Conservation (phyloP, 108 stramenopile species). For the Aurantiochytrium sp. region DNA sequence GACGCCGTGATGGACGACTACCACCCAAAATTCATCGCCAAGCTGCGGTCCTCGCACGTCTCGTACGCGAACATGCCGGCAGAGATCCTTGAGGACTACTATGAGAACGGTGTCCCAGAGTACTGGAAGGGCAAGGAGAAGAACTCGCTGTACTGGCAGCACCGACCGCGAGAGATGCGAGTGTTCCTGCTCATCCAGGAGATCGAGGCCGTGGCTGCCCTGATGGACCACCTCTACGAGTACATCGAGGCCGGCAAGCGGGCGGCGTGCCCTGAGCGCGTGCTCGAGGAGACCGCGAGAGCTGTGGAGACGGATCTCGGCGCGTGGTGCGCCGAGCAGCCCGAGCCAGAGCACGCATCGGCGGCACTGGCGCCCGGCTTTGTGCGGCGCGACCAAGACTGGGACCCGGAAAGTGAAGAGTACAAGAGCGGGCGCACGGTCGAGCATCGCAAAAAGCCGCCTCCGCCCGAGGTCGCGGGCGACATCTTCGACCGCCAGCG, state of each 20-base stretch:
- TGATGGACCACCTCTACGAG: background rate
- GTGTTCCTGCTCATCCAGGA: background rate
- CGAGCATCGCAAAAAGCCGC: conserved; percentile 17
- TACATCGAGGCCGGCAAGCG: background rate
- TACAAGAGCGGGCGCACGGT: background rate
- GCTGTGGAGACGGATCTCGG: background rate
- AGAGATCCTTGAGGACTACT: background rate
- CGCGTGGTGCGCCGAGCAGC: background rate
- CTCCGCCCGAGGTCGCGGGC: background rate
- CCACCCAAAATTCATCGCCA: background rate
- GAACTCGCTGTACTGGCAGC: conserved; percentile 5
- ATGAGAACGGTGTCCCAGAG: background rate
- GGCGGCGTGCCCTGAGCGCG: background rate
- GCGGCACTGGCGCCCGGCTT: background rate
- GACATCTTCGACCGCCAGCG: conserved; percentile 19
- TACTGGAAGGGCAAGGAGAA: conserved; percentile 12
- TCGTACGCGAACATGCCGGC: background rate
- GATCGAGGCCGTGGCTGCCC: background rate
- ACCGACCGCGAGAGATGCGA: background rate
- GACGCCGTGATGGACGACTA: background rate
- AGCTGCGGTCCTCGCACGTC: background rate
- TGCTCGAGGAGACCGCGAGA: background rate
- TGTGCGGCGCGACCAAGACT: background rate
- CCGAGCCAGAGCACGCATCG: background rate
- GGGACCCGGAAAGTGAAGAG: background rate